Conservation (phyloP, 768 basidiomycete genomes). For the Mycena vulgaris region DNA sequence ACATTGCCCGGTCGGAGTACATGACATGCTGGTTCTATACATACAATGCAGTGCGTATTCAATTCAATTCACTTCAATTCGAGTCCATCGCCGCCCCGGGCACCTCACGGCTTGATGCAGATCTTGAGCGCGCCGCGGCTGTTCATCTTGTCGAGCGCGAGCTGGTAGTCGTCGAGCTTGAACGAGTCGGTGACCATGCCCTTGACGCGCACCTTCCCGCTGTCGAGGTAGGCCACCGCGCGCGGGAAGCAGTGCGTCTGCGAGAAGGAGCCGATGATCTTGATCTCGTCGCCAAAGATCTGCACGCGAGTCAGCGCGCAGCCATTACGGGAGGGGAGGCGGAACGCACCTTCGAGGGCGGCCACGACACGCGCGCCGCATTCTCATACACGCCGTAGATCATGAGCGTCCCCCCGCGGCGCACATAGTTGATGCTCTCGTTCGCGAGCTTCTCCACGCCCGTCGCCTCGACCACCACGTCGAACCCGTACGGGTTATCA, state of each 20-base stretch:
- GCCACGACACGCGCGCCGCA: conserved; percentile 88
- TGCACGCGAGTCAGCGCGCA: conserved; percentile 41
- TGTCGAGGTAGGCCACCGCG: conserved; percentile 92
- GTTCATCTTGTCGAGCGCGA: conserved; percentile 69
- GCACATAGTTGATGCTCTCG: conserved; percentile 91
- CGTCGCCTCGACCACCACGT: conserved; percentile 72
- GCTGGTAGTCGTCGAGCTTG: conserved; percentile 63
- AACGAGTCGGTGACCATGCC: conserved; percentile 72
- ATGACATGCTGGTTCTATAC: not conserved
- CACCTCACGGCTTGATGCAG: conserved; percentile 66
- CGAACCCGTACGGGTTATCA: conserved; percentile 84
- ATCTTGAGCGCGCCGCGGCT: conserved; percentile 62
- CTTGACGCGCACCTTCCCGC: conserved; percentile 85
- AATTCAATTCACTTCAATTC: not conserved
- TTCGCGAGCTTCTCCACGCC: conserved; percentile 92
- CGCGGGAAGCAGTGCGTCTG: conserved; percentile 94
- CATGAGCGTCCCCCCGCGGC: conserved; percentile 88
- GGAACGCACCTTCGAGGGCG: conserved; percentile 78
- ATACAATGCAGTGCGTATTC: conserved; percentile 8
- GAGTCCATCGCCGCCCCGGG: not conserved
- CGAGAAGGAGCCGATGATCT: conserved; percentile 88
- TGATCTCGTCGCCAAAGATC: conserved; percentile 51
- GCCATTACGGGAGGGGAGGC: no score
- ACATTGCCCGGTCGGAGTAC: not conserved
- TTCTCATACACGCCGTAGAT: conserved; percentile 94